Percentiles rank a stretch among this genome's conserved stretches.
Evolutionary conservation across 371 early-diverging fungal genomes (phyloP).

Genomic region (Umbelopsis sp.): DNA sequence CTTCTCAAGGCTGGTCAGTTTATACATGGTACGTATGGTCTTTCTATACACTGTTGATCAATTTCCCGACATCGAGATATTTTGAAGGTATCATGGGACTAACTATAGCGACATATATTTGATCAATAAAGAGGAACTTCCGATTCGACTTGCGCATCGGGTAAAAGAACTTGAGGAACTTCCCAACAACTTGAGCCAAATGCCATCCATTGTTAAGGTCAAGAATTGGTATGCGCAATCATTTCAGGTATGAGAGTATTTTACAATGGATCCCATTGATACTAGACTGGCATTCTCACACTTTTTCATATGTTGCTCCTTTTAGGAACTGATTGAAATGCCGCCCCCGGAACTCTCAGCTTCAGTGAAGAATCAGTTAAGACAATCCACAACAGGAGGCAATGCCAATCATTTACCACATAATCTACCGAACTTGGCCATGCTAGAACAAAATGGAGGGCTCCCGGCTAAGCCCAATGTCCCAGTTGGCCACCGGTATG

Average conservation of each 20-base stretch:
- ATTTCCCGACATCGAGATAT: not conserved
- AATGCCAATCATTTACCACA: slow-evolving; percentile 34
- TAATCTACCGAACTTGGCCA: slow-evolving; percentile 70
- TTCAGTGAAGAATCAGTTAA: slow-evolving; percentile 33
- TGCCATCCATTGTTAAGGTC: slow-evolving; percentile 91
- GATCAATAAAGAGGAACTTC: slow-evolving; percentile 76
- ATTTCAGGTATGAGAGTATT: slow-evolving; percentile 67
- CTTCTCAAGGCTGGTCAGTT: slow-evolving; percentile 91
- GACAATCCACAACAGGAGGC: slow-evolving; percentile 19
- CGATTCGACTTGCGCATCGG: slow-evolving; percentile 94
- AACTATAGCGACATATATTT: not conserved
- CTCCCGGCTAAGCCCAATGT: slow-evolving; percentile 21
- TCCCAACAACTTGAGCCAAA: slow-evolving; percentile 83
- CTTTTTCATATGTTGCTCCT: slow-evolving; percentile 24
- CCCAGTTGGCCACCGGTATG: slow-evolving; percentile 43
- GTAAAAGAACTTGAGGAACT: slow-evolving; percentile 94
- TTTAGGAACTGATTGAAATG: slow-evolving; percentile 74
- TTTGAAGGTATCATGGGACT: too few relatives aligned
- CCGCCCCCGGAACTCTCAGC: slow-evolving; percentile 63
- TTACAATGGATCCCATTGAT: not conserved
- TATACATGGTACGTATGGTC: slow-evolving; percentile 61
- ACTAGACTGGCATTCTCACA: slow-evolving; percentile 5
- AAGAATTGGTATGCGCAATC: slow-evolving; percentile 96
- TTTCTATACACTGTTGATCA: not conserved
- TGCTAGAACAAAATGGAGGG: slow-evolving; percentile 40